A percentile compares a stretch with the other conserved stretches of the same genome.
phyloP scores from a whole-genome alignment of 75 land plant genomes.

The Selaginella tamariscina region DNA sequence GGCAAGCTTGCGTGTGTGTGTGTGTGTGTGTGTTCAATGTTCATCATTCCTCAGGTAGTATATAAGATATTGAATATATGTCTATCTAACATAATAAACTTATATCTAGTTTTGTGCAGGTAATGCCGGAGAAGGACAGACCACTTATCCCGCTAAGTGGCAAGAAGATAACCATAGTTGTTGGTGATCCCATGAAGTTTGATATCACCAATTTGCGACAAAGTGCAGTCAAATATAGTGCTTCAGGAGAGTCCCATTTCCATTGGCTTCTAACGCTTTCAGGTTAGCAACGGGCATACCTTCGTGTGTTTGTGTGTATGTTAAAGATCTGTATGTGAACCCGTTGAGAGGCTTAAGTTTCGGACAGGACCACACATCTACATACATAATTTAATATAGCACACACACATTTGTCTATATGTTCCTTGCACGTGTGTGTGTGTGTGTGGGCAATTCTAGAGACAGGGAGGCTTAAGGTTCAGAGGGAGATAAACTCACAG shows the following conservation, averaged over 20 bases:
- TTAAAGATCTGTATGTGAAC: not conserved
- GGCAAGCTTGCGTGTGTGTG: conserved; percentile 25
- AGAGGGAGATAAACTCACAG: not conserved
- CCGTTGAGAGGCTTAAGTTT: conserved; percentile 6
- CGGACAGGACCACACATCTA: too few species aligned
- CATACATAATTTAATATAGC: too few species aligned
- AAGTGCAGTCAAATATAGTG: conserved; percentile 24
- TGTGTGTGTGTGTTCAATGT: not conserved
- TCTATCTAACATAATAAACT: not conserved
- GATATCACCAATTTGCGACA: conserved; percentile 44
- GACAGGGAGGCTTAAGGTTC: not conserved
- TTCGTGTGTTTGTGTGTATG: not conserved
- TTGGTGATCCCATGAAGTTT: conserved; percentile 86
- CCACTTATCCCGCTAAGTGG: conserved; percentile 60
- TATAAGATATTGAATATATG: not conserved
- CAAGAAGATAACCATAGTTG: conserved; percentile 53
- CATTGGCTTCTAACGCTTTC: not conserved
- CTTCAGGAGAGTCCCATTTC: not conserved
- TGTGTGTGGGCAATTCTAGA: not conserved
- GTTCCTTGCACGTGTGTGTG: too few species aligned
- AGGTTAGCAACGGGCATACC: conserved; percentile 6
- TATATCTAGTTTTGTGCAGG: conserved; percentile 31
- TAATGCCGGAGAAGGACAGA: conserved; percentile 80
- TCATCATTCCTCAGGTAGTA: not conserved
- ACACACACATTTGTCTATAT: too few species aligned